Evolutionary conservation across 805 yeast genomes (phyloP).

Genomic region (Wickerhamiella dianesei): DNA sequence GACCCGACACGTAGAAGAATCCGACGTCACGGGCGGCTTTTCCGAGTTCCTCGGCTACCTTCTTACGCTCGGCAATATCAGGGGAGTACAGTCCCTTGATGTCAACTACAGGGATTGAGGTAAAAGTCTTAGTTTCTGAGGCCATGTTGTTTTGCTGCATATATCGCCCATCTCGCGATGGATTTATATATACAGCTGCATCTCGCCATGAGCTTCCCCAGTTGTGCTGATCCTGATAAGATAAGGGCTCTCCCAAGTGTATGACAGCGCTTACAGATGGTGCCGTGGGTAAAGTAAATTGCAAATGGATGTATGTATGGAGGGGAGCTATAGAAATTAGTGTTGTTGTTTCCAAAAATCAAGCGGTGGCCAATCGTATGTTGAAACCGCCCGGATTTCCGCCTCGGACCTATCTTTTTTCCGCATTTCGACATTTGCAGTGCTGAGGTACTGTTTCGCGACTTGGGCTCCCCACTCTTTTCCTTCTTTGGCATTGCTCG

Average conservation of each 20-base stretch:
- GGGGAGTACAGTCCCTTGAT: neutral
- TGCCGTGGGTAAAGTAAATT: too few relatives aligned
- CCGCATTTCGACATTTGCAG: neutral
- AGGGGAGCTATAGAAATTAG: too few relatives aligned
- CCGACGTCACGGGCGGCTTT: constrained; percentile 42
- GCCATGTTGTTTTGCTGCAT: too few relatives aligned
- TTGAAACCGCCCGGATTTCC: neutral
- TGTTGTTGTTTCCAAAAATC: neutral
- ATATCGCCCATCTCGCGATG: too few relatives aligned
- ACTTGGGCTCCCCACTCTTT: neutral
- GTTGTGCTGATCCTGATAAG: too few relatives aligned
- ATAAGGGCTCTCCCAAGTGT: too few relatives aligned
- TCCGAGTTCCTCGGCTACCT: constrained; percentile 16
- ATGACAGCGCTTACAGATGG: too few relatives aligned
- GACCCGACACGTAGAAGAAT: constrained; percentile 36
- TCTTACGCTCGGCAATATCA: constrained; percentile 7
- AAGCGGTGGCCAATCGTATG: neutral
- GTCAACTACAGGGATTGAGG: constrained; percentile 1
- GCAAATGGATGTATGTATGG: too few relatives aligned
- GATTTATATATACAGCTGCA: too few relatives aligned
- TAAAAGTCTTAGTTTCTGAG: neutral
- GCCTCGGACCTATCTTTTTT: neutral
- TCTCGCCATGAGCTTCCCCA: too few relatives aligned
- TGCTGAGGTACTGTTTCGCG: neutral
- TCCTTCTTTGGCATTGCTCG: neutral